phyloP scores from a whole-genome alignment of 2,329 filamentous ascomycete species.

The Dactylellina sp. region DNA sequence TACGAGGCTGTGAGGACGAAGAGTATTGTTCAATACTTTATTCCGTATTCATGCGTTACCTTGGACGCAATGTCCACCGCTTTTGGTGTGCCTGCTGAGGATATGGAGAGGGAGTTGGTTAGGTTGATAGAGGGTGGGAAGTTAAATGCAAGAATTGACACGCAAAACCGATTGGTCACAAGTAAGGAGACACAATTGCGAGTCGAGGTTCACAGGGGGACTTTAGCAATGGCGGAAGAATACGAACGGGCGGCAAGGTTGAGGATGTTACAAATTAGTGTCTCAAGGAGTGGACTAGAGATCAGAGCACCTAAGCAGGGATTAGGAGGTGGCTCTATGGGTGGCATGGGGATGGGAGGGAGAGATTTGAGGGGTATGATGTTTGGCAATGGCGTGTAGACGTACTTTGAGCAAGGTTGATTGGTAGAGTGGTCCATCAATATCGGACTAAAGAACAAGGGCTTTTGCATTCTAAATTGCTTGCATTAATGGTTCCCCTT shows the following conservation, averaged over 20 bases:
- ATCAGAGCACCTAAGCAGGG: slow-evolving; percentile 66
- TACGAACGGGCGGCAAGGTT: slow-evolving; percentile 82
- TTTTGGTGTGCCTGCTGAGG: slow-evolving; percentile 74
- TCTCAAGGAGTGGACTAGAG: slow-evolving; percentile 80
- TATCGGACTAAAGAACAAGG: background rate
- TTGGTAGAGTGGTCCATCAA: background rate
- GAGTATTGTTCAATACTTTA: slow-evolving; percentile 91
- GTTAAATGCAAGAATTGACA: slow-evolving; percentile 84
- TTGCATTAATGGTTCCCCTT: slow-evolving; percentile 17
- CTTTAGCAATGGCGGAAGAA: slow-evolving; percentile 74
- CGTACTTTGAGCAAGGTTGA: background rate
- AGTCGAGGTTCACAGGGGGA: slow-evolving; percentile 75
- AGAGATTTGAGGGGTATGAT: slow-evolving; percentile 50
- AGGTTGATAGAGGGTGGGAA: slow-evolving; percentile 78
- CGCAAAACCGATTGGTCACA: slow-evolving; percentile 81
- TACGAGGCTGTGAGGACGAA: slow-evolving; percentile 84
- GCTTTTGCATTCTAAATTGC: slow-evolving; percentile 33
- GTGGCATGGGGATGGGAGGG: slow-evolving; percentile 15
- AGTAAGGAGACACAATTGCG: slow-evolving; percentile 76
- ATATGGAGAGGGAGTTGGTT: slow-evolving; percentile 80
- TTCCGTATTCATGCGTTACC: slow-evolving; percentile 88
- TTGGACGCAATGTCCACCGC: slow-evolving; percentile 80
- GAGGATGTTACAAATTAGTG: slow-evolving; percentile 80
- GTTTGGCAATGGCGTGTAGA: slow-evolving; percentile 52
- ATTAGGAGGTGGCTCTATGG: slow-evolving; percentile 1